phyloP scores from a whole-genome alignment of 306 rosid species.

The Sophora flavescens region DNA sequence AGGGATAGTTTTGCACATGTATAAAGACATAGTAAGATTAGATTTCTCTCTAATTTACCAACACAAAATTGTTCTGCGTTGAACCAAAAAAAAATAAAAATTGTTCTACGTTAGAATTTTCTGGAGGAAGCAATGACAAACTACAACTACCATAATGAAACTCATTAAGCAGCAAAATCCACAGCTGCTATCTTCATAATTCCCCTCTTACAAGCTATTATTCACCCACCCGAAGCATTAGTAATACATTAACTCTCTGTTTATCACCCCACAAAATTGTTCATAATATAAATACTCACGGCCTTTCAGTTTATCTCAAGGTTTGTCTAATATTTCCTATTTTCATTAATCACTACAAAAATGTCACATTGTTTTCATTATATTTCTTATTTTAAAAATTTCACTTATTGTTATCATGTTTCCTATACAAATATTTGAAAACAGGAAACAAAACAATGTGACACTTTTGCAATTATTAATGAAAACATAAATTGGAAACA shows the following conservation, averaged over 20 bases:
- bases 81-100: not conserved
- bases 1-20: not conserved
- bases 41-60: constrained; percentile 19
- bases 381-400: too few relatives aligned
- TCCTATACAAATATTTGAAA: too few relatives aligned
- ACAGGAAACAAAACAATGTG: too few relatives aligned
- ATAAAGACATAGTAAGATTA: not conserved
- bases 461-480: too few relatives aligned
- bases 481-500: too few relatives aligned
- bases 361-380: too few relatives aligned
- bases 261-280: constrained; percentile 20
- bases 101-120: constrained; percentile 14
- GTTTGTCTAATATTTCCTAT: too few relatives aligned
- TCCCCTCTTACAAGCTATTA: not conserved
- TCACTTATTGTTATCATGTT: too few relatives aligned
- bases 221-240: constrained; percentile 18
- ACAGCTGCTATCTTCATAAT: constrained; percentile 3
- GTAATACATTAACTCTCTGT: constrained; percentile 16
- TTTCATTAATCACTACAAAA: too few relatives aligned
- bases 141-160: constrained; percentile 26
- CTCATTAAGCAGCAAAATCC: constrained; percentile 38
- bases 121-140: constrained; percentile 24
- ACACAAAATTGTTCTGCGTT: constrained; percentile 33
- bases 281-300: not conserved
- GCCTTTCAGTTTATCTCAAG: too few relatives aligned